Base-by-base conservation (phyloP, 768 basidiomycete species). In the Tricholoma sp. region DNA sequence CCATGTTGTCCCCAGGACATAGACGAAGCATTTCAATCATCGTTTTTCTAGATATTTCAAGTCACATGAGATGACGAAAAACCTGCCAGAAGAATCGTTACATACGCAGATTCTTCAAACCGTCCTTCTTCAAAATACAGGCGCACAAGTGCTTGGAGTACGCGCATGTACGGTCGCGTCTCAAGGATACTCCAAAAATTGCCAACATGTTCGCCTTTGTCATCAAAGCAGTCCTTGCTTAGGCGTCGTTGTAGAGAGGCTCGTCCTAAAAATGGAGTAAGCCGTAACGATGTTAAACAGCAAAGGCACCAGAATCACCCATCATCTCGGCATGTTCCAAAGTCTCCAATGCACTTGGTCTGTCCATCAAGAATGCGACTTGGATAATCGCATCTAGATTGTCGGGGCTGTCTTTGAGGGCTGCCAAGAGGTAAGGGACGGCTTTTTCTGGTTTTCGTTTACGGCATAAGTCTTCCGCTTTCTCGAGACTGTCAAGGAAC, bases 121-220 rank as follows among this genome's bases (percentile, higher is more conserved):
- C 68, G 60, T 35, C 65, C 60, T 11, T 62, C 65, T 47, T 75
- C 72, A 55, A 73, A 69, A 43, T 72, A 70, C 3, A 73, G 29
- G 0, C 72, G 66, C 0, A 74, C 73, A 8, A 73, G 66, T 0
- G 74, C 72, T 54, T 74, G 71, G 7, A 78, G 64, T 7, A 78
- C 67, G 8, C 77, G 74, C 74, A 79, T 78, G 59, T 79, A 79
- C 6, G 76, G 79, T 0, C 77, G 68, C 6, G 78, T 77, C 57
- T 73, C 69, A 6, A 74, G 43, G 7, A 77, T 63, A 14, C 58
- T 57, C 71, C 72, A 74, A 60, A 76, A 80, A 5, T 63, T 59
- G 8, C 75, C 76, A 5, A 74, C 72, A 22, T 64, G 52, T 7
- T 65, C 59, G 5, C 71, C 63, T n/a, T 62, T 62, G 52, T 75